Evolutionary conservation across 225 moss, liverwort and hornwort genomes (phyloP), one percentile per base, ranked within the genome.

Genomic region (Sphagnum contortum): DNA sequence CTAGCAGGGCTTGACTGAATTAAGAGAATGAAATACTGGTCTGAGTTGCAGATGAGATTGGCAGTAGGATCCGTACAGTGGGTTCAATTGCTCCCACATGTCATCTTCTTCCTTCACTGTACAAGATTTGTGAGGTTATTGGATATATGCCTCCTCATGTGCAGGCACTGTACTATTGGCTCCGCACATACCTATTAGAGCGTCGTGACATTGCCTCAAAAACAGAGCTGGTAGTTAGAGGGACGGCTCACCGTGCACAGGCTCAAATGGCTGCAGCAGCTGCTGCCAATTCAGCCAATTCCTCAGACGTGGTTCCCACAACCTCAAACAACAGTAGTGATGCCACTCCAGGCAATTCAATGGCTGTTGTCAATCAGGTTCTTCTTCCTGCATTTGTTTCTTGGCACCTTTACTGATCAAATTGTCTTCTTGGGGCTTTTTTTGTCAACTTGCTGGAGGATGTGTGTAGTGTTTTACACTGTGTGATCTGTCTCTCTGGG

Each of bases 141-240:
- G 29, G 29, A 29, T 29, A 29, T 29, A 29, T 29, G 29, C 29
- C 29, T 29, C 29, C 29, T 29, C 29, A 29, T 29, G 29, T 74
- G 65, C 83, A 98, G 98, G 98, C 98, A 68, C 77, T 98, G 51
- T 98, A 98, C 73, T 98, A 98, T 73, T 98, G 98, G 98, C 85
- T 98, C 4, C 88, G 98, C 54, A 98, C 98, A 48, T 98, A 93
- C 74, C 74, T 98, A 62, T 70, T 98, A 74, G 98, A 98, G 82
- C 90, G 98, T 62, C 89, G 98, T 72, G 98, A 98, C 73, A 89
- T 93, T 66, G 98, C 93, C 70, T 79, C 89, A 44, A 98, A 93
- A 73, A 79, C 93, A 63, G 96, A 92, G 68, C 69, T 79, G 68
- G 29, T 29, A 1, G 72, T 81, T 71, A 87, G 85, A 71, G 78